phyloP scores from a whole-genome alignment of 345 rosid genomes.

The Eucalyptus marginata region DNA sequence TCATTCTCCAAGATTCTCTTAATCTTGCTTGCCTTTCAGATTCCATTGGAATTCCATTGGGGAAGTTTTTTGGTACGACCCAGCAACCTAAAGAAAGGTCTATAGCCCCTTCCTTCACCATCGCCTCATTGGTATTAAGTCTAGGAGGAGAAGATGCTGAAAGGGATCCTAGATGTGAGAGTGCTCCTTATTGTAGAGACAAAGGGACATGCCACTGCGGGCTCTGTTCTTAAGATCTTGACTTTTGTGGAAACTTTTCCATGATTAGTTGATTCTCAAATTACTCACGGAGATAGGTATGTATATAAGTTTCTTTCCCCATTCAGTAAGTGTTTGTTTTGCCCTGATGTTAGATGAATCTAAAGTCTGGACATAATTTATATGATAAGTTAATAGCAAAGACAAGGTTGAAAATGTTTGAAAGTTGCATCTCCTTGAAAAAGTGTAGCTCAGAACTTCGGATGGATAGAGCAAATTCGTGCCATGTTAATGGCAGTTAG shows the following conservation, averaged over 20 bases:
- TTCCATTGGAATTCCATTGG: background rate
- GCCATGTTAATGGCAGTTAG: background rate
- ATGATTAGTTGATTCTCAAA: background rate
- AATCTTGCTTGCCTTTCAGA: background rate
- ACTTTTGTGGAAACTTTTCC: background rate
- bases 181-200: background rate
- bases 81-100: background rate
- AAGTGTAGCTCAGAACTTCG: background rate
- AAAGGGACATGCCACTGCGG: background rate
- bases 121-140: too few relatives aligned
- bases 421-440: background rate
- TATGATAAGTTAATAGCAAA: too few relatives aligned
- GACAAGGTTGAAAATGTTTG: background rate
- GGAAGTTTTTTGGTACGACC: background rate
- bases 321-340: too few relatives aligned
- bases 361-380: too few relatives aligned
- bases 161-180: background rate
- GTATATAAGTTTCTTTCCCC: background rate
- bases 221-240: background rate
- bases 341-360: too few relatives aligned
- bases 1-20: background rate
- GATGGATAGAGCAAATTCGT: background rate
- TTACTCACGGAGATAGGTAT: background rate
- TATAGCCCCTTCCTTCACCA: too few relatives aligned
- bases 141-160: background rate